A percentile compares a stretch with the other conserved stretches of the same genome.
Conservation (phyloP, 495 filamentous ascomycete species). For the Alectoria sarmentosa region DNA sequence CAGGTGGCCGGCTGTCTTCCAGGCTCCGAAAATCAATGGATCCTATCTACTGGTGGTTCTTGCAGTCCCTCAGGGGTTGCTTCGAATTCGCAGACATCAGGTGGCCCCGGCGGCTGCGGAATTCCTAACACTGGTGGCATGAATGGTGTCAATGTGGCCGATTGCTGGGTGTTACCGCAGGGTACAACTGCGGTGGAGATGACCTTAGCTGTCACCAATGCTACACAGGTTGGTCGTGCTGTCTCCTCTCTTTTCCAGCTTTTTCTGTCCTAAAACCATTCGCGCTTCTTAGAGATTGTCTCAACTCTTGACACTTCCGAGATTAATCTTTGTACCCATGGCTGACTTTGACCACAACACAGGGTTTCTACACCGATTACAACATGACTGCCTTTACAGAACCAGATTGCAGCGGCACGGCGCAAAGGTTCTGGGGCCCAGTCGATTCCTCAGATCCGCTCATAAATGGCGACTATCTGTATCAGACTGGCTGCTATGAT, state of each 20-base stretch:
- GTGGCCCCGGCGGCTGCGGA: not conserved
- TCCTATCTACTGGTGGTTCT: not conserved
- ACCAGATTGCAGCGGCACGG: slow-evolving; percentile 1
- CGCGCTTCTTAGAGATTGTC: too few species aligned
- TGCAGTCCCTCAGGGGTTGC: slow-evolving; percentile 1
- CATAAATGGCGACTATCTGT: not conserved
- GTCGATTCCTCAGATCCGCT: not conserved
- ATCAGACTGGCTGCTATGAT: not conserved
- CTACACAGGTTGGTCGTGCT: not conserved
- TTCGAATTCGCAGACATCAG: not conserved
- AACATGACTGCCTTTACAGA: slow-evolving; percentile 1
- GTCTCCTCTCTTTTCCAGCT: not conserved
- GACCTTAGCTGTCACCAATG: not conserved
- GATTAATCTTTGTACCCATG: not conserved
- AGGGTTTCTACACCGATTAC: slow-evolving; percentile 2
- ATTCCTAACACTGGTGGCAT: not conserved
- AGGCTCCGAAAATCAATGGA: not conserved
- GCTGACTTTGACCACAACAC: not conserved
- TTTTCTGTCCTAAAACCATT: not conserved
- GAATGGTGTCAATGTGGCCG: not conserved
- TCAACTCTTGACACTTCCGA: not conserved
- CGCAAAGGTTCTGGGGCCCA: not conserved
- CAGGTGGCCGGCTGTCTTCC: not conserved
- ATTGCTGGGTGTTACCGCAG: not conserved
- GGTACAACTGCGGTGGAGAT: not conserved